A percentile compares a stretch with the other conserved stretches of the same genome.
Evolutionary conservation across 345 rosid genomes (phyloP).

Genomic region (Capsella bursapastoris): DNA sequence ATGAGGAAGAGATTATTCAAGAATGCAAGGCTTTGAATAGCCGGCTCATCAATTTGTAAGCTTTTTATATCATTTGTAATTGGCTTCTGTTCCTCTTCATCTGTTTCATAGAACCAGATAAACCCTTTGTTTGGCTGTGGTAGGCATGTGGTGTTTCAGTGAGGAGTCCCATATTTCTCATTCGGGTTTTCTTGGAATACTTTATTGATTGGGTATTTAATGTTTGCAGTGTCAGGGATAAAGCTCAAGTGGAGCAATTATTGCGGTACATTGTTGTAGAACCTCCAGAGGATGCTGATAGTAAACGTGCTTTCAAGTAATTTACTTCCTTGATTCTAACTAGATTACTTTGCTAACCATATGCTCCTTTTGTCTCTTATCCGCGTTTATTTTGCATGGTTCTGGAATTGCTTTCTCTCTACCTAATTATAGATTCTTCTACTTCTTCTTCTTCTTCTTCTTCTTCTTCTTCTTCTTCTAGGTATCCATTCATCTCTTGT

Average conservation of each 20-base stretch:
- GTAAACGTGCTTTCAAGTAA: constrained; percentile 87
- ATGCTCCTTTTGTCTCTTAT: not conserved
- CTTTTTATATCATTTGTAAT: not conserved
- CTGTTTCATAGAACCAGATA: constrained; percentile 12
- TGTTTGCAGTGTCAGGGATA: constrained; percentile 78
- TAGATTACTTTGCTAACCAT: constrained; percentile 8
- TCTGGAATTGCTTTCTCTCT: constrained; percentile 5
- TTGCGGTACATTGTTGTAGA: constrained; percentile 82
- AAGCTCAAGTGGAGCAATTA: constrained; percentile 92
- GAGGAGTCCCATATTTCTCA: not conserved
- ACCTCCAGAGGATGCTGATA: constrained; percentile 82
- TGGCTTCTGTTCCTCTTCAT: not conserved
- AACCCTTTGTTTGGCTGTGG: not conserved
- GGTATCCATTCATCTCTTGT: constrained; percentile 96
- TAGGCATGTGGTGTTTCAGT: constrained; percentile 15
- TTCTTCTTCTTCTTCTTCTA: constrained; percentile 41
- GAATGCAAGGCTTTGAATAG: constrained; percentile 99
- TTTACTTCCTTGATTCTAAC: constrained; percentile 33
- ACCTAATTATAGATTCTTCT: constrained; percentile 30
- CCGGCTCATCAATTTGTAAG: constrained; percentile 94
- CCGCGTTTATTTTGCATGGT: not conserved
- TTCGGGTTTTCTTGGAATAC: constrained; percentile 3
- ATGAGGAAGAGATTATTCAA: constrained; percentile 99
- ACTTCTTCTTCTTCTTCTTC: too few species aligned
- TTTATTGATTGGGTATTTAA: constrained; percentile 30